Evolutionary conservation across 129 eudicot genomes (phyloP), one percentile per base, ranked within the genome.

Genomic region (Heracleum sosnowskyi): DNA sequence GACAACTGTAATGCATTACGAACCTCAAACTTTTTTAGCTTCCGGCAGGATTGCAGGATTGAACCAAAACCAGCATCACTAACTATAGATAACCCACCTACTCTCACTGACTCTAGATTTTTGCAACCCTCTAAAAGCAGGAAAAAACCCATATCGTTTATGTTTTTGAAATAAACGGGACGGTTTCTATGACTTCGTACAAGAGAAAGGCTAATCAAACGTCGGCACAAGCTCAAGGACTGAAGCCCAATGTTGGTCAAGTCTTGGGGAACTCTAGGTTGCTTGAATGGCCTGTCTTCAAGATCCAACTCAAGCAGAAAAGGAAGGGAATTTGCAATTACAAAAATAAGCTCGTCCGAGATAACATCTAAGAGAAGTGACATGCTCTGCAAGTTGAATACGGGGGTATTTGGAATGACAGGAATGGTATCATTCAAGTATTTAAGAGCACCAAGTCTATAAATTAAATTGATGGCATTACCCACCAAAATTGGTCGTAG

Each of bases 1-100:
- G 96, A 83, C 36, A 92, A 60, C 64, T 80, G 84, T 16, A 49
- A 39, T 51, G 91, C 86, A 64, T 80, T 75, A n/a, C 85, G 85
- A 64, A 88, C 74, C 84, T 92, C 96, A 28, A 89, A 84, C 26
- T 86, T 92, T 81, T 86, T 88, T 69, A 92, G 71, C 28, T 75
- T 85, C 24, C 13, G 45, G 69, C 91, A 88, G 2, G 90, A 78
- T 34, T 77, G 81, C 8, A 90, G 75, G 71, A 92, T 29, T n/a
- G 92, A 79, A 33, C 89, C 73, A 79, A 86, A 92, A 6, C 96
- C 97, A 49, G 87, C 97, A 80, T 92, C 95, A 42, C 84, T 89
- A 37, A 92, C 91, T 81, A 46, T 84, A 66, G 92, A 88, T 69
- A 92, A 89, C 76, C 97, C 97, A 44, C 86, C 82, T 10, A 92